Evolutionary conservation across 805 yeast genomes (phyloP).

Genomic region (Starmerella asiatica): DNA sequence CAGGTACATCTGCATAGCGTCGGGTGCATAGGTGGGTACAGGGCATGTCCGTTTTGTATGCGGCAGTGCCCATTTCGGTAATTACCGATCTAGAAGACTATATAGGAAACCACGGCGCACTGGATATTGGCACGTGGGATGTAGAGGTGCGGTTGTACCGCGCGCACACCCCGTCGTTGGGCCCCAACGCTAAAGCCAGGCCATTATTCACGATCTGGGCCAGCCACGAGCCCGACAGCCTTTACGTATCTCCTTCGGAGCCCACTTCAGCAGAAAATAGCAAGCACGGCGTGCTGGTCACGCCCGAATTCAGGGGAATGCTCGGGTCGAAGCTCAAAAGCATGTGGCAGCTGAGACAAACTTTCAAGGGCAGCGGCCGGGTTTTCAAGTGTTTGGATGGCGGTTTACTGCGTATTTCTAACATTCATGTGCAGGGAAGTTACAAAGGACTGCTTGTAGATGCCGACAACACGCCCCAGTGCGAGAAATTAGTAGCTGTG

Average conservation of each 20-base stretch:
- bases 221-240: conserved; percentile 23
- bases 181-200: conserved; percentile 9
- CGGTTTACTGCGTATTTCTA: conserved; percentile 46
- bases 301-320: conserved; percentile 38
- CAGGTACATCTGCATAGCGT: no score
- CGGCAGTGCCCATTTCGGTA: conserved; percentile 27
- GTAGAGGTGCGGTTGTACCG: conserved; percentile 56
- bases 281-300: conserved; percentile 28
- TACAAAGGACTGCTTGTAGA: conserved; percentile 60
- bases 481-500: conserved; percentile 10
- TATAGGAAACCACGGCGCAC: conserved; percentile 53
- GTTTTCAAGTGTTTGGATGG: conserved; percentile 42
- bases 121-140: conserved; percentile 49
- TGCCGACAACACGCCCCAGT: conserved; percentile 25
- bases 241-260: conserved; percentile 21
- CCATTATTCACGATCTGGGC: conserved; percentile 25
- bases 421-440: conserved; percentile 58
- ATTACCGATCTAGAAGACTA: conserved; percentile 60
- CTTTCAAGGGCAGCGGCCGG: conserved; percentile 61
- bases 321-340: conserved; percentile 47
- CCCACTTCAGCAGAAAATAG: background rate
- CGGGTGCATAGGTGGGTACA: background rate
- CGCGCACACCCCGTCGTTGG: conserved; percentile 39
- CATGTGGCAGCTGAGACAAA: conserved; percentile 56
- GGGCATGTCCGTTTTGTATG: conserved; percentile 13